Percentiles rank a stretch among this genome's conserved stretches.
These are phyloP conservation scores for Botryosphaeria agaves DNA, from an alignment of 2,329 filamentous ascomycete genomes.

Conservation along the genomic window DNA sequence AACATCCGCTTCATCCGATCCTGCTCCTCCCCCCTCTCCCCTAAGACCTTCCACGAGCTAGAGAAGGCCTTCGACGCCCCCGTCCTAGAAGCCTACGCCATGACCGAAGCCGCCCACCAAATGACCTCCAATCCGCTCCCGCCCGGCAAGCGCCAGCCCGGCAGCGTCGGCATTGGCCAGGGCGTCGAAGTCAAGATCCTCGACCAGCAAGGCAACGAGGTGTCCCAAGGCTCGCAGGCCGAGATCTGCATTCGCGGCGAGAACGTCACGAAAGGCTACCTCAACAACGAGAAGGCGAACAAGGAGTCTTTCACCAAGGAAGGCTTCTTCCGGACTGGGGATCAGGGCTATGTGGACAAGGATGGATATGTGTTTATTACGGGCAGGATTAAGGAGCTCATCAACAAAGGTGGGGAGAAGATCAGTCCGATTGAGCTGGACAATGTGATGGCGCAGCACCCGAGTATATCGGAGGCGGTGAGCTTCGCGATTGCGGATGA, in stretches of 20 bases:
- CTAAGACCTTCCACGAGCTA: slow-evolving; percentile 64
- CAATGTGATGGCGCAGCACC: slow-evolving; percentile 60
- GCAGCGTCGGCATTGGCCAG: slow-evolving; percentile 67
- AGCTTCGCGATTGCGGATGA: slow-evolving; percentile 72
- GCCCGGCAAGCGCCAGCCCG: slow-evolving; percentile 59
- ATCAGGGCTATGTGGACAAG: slow-evolving; percentile 64
- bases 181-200: slow-evolving; percentile 71
- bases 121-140: slow-evolving; percentile 52
- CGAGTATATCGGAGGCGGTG: slow-evolving; percentile 59
- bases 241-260: slow-evolving; percentile 72
- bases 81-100: slow-evolving; percentile 78
- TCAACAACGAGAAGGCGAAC: slow-evolving; percentile 70
- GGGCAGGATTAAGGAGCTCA: slow-evolving; percentile 83
- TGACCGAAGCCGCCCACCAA: slow-evolving; percentile 80
- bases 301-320: slow-evolving; percentile 51
- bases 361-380: slow-evolving; percentile 78
- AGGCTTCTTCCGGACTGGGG: slow-evolving; percentile 79
- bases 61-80: slow-evolving; percentile 61
- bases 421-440: slow-evolving; percentile 79
- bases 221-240: slow-evolving; percentile 51
- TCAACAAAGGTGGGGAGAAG: slow-evolving; percentile 83
- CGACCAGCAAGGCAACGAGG: slow-evolving; percentile 48
- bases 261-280: slow-evolving; percentile 71
- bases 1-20: slow-evolving; percentile 74
- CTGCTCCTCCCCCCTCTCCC: slow-evolving; percentile 69